Percentiles rank a stretch among this genome's conserved stretches.
phyloP scores from a whole-genome alignment of 116 monocot species.

The Iris pallida region DNA sequence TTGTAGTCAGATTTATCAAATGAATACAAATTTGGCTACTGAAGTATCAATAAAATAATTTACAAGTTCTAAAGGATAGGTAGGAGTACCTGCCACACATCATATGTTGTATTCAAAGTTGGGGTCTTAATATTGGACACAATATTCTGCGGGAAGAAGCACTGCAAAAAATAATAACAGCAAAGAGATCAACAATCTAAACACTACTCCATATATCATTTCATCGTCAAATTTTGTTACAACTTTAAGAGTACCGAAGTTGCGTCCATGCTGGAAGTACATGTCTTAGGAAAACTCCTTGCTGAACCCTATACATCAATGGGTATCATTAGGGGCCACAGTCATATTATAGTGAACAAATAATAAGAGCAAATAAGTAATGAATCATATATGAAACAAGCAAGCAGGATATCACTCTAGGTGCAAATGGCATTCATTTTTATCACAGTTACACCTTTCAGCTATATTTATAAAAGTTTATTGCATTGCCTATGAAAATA shows the following conservation, averaged over 20 bases:
- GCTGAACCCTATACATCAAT: slow-evolving; percentile 21
- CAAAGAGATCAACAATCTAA: background rate
- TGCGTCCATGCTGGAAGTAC: slow-evolving; percentile 22
- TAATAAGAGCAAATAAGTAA: background rate
- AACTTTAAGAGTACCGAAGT: slow-evolving; percentile 15
- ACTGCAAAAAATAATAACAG: slow-evolving; percentile 22
- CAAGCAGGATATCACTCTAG: background rate
- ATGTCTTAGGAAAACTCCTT: slow-evolving; percentile 26
- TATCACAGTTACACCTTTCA: background rate
- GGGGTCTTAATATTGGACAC: slow-evolving; percentile 27
- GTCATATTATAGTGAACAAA: background rate
- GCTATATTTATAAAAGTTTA: background rate
- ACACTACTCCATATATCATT: background rate
- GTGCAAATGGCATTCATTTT: background rate
- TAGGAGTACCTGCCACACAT: slow-evolving; percentile 41
- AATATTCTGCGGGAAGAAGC: slow-evolving; percentile 45
- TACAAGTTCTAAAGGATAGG: background rate
- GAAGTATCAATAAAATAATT: too few species aligned
- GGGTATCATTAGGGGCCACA: too few species aligned
- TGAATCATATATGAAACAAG: background rate
- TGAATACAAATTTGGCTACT: too few species aligned
- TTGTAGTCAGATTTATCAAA: too few species aligned
- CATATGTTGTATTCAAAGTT: slow-evolving; percentile 43
- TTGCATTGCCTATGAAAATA: background rate
- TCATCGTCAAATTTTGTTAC: background rate